phyloP scores from a whole-genome alignment of 768 basidiomycete species.

The Agrocybe chaxingu region DNA sequence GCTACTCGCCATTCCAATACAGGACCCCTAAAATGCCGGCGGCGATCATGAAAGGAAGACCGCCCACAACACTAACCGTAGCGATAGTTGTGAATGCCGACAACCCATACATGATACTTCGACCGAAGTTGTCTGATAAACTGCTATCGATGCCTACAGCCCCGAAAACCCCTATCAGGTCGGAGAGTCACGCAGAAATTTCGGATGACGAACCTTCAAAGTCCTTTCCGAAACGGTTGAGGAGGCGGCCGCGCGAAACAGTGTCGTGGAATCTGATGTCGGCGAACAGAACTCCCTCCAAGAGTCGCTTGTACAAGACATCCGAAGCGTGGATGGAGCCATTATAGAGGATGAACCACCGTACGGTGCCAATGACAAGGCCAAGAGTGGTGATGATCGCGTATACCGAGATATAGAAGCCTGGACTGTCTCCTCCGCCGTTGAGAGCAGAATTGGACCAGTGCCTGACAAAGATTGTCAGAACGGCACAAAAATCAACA shows the following conservation, averaged over 20 bases:
- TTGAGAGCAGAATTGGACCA: slow-evolving; percentile 55
- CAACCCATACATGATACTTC: slow-evolving; percentile 69
- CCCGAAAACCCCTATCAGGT: slow-evolving; percentile 87
- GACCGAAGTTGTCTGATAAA: slow-evolving; percentile 82
- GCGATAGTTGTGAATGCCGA: slow-evolving; percentile 70
- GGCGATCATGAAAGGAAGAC: slow-evolving; percentile 66
- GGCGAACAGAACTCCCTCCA: slow-evolving; percentile 9
- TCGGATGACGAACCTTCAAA: slow-evolving; percentile 36
- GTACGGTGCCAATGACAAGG: slow-evolving; percentile 48
- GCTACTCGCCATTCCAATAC: slow-evolving; percentile 66
- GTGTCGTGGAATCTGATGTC: slow-evolving; percentile 12
- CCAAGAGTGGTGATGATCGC: slow-evolving; percentile 45
- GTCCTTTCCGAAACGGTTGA: slow-evolving; percentile 12
- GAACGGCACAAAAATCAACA: not conserved
- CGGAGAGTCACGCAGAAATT: slow-evolving; percentile 87
- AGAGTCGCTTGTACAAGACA: slow-evolving; percentile 3
- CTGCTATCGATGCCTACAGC: slow-evolving; percentile 83
- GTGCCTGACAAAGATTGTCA: slow-evolving; percentile 23
- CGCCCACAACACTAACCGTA: slow-evolving; percentile 77
- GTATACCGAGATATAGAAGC: slow-evolving; percentile 71
- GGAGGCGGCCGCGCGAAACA: slow-evolving; percentile 6
- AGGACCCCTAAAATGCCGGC: slow-evolving; percentile 51
- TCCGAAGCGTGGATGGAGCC: slow-evolving; percentile 56
- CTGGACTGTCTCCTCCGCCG: slow-evolving; percentile 40
- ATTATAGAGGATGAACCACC: slow-evolving; percentile 73